Evolutionary conservation across 768 basidiomycete species (phyloP), one percentile per base, ranked within the genome.

Genomic region (Lactarius deliciosus): DNA sequence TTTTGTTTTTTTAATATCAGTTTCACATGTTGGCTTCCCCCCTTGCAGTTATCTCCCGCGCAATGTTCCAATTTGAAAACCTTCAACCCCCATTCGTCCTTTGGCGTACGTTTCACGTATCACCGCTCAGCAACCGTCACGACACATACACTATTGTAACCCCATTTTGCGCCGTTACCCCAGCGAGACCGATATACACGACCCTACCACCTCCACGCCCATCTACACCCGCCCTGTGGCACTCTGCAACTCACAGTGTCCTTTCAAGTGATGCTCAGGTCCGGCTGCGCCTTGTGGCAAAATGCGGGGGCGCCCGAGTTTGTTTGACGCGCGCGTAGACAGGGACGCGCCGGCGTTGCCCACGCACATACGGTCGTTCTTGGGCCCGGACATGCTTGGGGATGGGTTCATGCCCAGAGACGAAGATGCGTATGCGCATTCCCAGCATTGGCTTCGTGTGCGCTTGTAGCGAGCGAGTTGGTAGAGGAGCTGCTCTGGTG

Each of bases 51-150:
- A 36, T 11, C 36, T 4, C 36, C 10, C 11, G 8, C 43, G 0
- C 43, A 45, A 45, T 13, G 13, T 54, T 36, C 11, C 28, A 18
- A 60, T 25, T 2, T 57, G 9, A 34, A 34, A 10, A 7, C 34
- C 10, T 34, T 10, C 34, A 28, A 85, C 85, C 0, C 85, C 36
- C 36, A 36, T 36, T 36, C 36, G 36, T 81, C 85, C 83, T 0
- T 84, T 79, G 78, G 22, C 85, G 88, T 30, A 80, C 83, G 68
- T 91, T 91, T 73, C 1, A 28, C 25, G 25, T 28, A 28, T 91
- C 88, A 0, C 88, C 90, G 0, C 90, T 90, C 80, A 91, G 90
- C 73, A 86, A 89, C 70, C 81, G 88, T 4, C 79, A 81, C 28
- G 88, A 89, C 0, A 87, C 79, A 73, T 91, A 90, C 76, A 82